A percentile compares a stretch with the other conserved stretches of the same genome.
These are phyloP conservation scores for Dipodascus geniculatus DNA, from an alignment of 805 yeast genomes.

Conservation along the genomic window DNA sequence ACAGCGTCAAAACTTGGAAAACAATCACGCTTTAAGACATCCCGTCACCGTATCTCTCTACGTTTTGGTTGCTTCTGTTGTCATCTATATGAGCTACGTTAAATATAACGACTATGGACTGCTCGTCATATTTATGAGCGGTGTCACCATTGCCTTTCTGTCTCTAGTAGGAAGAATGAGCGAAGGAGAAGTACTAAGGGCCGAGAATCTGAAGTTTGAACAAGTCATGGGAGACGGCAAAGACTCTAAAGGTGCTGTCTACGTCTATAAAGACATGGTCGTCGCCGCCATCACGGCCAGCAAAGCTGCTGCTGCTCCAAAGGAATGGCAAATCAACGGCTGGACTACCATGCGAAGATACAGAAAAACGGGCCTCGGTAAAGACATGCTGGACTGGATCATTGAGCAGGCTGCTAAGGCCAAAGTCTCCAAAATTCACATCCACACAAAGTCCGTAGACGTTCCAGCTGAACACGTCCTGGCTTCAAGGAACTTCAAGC, in stretches of 20 bases:
- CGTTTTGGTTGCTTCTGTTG: slow-evolving; percentile 1
- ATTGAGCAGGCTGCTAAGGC: slow-evolving; percentile 4
- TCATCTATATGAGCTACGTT: slow-evolving; percentile 4
- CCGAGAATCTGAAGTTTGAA: slow-evolving; percentile 4
- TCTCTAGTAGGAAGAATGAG: slow-evolving; percentile 6
- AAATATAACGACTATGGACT: slow-evolving; percentile 5
- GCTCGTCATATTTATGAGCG: slow-evolving; percentile 4
- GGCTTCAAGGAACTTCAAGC: neutral
- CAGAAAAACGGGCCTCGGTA: slow-evolving; percentile 7
- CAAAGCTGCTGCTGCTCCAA: slow-evolving; percentile 3
- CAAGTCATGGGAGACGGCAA: neutral
- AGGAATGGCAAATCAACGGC: slow-evolving; percentile 6
- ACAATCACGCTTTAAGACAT: slow-evolving; percentile 6
- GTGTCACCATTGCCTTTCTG: slow-evolving; percentile 8
- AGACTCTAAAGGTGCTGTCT: slow-evolving; percentile 4
- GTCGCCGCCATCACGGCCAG: slow-evolving; percentile 7
- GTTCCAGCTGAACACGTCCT: neutral
- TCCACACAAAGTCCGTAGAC: neutral
- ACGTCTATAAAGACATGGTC: slow-evolving; percentile 8
- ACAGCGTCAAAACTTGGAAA: slow-evolving; percentile 9
- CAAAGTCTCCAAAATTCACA: neutral
- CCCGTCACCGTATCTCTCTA: slow-evolving; percentile 4
- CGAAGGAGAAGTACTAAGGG: slow-evolving; percentile 7
- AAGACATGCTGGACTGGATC: slow-evolving; percentile 8
- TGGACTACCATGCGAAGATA: slow-evolving; percentile 9